A percentile compares a stretch with the other conserved stretches of the same genome.
These are phyloP conservation scores for Saccharomycodes ludwigii DNA, from an alignment of 805 yeast genomes.

Conservation along the genomic window DNA sequence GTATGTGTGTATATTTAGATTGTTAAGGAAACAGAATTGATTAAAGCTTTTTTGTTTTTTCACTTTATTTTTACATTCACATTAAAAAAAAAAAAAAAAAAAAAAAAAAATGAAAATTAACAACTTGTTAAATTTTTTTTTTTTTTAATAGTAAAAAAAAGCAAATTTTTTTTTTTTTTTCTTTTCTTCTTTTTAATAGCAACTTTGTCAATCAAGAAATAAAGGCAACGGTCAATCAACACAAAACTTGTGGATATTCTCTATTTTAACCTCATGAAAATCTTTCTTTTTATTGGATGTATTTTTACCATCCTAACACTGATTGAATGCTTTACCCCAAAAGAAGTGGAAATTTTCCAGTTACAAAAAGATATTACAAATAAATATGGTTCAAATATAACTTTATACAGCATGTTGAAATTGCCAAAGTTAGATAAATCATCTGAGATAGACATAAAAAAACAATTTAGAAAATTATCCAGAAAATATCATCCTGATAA, in stretches of 20 bases:
- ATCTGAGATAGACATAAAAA: conserved; percentile 40
- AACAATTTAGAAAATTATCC: conserved; percentile 61
- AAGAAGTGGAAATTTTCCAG: conserved; percentile 73
- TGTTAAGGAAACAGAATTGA: too few relatives aligned
- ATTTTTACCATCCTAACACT: conserved; percentile 8
- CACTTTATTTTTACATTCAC: too few relatives aligned
- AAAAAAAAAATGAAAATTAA: too few relatives aligned
- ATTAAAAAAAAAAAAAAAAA: too few relatives aligned
- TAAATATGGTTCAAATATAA: conserved; percentile 48
- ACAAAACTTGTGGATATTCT: not conserved
- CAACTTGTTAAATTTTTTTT: too few relatives aligned
- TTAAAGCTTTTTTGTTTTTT: too few relatives aligned
- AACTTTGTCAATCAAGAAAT: too few relatives aligned
- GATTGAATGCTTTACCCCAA: conserved; percentile 41
- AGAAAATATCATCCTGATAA: conserved; percentile 83
- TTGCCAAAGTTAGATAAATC: conserved; percentile 30
- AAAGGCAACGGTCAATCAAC: too few relatives aligned
- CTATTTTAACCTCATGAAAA: not conserved
- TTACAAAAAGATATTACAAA: conserved; percentile 49
- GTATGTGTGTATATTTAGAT: too few relatives aligned
- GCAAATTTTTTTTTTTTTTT: too few relatives aligned
- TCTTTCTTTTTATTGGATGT: not conserved
- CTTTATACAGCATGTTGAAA: conserved; percentile 60
- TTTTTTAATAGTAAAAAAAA: too few relatives aligned
- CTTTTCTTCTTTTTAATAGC: too few relatives aligned